Evolutionary conservation across 345 rosid species (phyloP).

Genomic region (Heritiera fomes): DNA sequence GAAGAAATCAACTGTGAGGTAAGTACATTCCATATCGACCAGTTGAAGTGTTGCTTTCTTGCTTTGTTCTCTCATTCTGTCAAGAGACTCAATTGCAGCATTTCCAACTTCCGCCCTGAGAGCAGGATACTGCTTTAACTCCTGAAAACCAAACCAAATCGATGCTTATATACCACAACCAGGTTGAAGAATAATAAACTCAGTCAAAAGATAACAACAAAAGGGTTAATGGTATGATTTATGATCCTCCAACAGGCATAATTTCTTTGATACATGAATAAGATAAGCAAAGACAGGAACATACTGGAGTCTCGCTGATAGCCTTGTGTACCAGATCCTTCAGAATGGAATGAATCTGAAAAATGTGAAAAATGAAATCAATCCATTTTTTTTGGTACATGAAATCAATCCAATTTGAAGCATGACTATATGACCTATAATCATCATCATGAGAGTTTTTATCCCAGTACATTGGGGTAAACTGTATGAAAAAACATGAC

Average conservation of each 20-base stretch:
- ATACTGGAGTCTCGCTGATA: conserved; percentile 76
- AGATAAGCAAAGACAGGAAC: conserved; percentile 32
- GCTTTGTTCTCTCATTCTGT: conserved; percentile 86
- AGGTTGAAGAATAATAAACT: not conserved
- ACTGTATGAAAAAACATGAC: not conserved
- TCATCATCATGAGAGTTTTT: too few species aligned
- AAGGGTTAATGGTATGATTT: not conserved
- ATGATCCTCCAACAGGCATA: not conserved
- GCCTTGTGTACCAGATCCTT: conserved; percentile 98
- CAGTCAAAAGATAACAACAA: not conserved
- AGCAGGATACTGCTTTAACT: conserved; percentile 94
- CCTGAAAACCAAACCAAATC: conserved; percentile 53
- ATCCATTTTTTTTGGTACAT: not conserved
- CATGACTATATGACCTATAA: too few species aligned
- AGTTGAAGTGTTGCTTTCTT: conserved; percentile 88
- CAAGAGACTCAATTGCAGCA: conserved; percentile 92
- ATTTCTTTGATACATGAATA: conserved; percentile 6
- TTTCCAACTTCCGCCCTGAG: conserved; percentile 87
- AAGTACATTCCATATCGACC: conserved; percentile 95
- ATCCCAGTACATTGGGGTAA: too few species aligned
- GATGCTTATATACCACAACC: not conserved
- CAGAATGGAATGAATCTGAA: conserved; percentile 84
- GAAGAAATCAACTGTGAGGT: conserved; percentile 94
- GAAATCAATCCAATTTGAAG: too few species aligned
- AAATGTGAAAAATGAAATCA: conserved; percentile 20